Conservation (phyloP, 169 alveolate genomes). For the Cryptosporidium ryanae region DNA sequence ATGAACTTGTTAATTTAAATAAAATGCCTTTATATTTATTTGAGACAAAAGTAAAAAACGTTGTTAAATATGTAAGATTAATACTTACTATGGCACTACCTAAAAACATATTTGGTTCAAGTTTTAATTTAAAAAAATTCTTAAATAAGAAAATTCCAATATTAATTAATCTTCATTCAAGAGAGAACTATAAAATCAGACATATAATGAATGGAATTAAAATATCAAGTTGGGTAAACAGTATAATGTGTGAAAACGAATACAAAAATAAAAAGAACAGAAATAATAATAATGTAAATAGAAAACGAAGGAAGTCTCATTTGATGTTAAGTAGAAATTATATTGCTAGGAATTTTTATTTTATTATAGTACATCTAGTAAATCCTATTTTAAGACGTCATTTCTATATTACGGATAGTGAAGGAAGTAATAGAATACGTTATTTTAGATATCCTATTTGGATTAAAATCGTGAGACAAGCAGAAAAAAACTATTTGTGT, state of each 20-base stretch:
- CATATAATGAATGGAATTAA: conserved; percentile 51
- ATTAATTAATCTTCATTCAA: conserved; percentile 48
- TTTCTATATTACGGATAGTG: conserved; percentile 57
- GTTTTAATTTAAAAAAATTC: conserved; percentile 21
- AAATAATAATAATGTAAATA: not conserved
- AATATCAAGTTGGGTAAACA: conserved; percentile 53
- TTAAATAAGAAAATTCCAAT: conserved; percentile 41
- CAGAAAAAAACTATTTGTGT: conserved; percentile 32
- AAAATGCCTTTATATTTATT: conserved; percentile 17
- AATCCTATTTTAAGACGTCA: conserved; percentile 66
- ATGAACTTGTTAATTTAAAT: conserved; percentile 15
- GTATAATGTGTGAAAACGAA: not conserved
- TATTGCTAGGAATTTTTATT: conserved; percentile 58
- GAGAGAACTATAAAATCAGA: conserved; percentile 30
- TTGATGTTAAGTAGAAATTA: conserved; percentile 16
- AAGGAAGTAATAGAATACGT: conserved; percentile 46
- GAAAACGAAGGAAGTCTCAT: not conserved
- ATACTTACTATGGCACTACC: conserved; percentile 15
- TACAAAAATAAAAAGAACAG: not conserved
- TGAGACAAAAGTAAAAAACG: conserved; percentile 29
- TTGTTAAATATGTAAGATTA: conserved; percentile 36
- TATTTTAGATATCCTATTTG: conserved; percentile 64
- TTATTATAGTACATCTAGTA: conserved; percentile 27
- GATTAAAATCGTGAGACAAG: conserved; percentile 66
- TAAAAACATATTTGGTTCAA: conserved; percentile 43